A percentile compares a stretch with the other conserved stretches of the same genome.
Conservation (phyloP, 2,329 filamentous ascomycete genomes). For the Penicillium sp. region DNA sequence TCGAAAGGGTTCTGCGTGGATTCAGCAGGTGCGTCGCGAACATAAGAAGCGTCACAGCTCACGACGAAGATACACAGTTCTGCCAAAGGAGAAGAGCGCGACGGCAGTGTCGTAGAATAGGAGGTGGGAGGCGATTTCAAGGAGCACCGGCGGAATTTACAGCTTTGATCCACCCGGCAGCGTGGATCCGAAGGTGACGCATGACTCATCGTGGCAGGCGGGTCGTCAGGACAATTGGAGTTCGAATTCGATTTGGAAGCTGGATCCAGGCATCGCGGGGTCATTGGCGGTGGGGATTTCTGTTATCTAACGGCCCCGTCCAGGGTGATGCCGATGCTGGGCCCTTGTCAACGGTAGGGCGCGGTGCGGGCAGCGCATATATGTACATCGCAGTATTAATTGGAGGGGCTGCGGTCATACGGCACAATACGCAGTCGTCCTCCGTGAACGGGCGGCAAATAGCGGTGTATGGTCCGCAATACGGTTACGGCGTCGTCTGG, state of each 20-base stretch:
- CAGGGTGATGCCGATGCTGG: background rate
- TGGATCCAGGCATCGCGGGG: background rate
- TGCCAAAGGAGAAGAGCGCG: background rate
- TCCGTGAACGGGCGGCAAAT: no score
- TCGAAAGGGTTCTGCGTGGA: no score
- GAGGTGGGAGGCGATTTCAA: constrained; percentile 10
- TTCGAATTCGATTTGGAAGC: background rate
- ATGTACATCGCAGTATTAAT: constrained; percentile 1
- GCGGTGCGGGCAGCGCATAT: no score
- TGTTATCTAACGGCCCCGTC: constrained; percentile 17
- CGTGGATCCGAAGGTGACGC: constrained; percentile 9
- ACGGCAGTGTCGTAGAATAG: constrained; percentile 2
- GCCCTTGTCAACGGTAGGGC: constrained; percentile 25
- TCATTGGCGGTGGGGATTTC: constrained; percentile 7
- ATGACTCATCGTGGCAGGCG: constrained; percentile 17
- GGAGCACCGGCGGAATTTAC: constrained; percentile 11
- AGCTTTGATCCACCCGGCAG: constrained; percentile 12
- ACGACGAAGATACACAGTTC: no score
- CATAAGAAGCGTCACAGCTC: no score
- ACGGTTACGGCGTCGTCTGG: constrained; percentile 6
- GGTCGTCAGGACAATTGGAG: background rate
- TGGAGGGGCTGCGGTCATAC: constrained; percentile 8
- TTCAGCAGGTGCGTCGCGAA: no score
- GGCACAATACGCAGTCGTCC: background rate
- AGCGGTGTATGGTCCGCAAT: constrained; percentile 8